These are phyloP conservation scores for Cladosporium sp. DNA, from an alignment of 2,329 filamentous ascomycete genomes.

Conservation along the genomic window DNA sequence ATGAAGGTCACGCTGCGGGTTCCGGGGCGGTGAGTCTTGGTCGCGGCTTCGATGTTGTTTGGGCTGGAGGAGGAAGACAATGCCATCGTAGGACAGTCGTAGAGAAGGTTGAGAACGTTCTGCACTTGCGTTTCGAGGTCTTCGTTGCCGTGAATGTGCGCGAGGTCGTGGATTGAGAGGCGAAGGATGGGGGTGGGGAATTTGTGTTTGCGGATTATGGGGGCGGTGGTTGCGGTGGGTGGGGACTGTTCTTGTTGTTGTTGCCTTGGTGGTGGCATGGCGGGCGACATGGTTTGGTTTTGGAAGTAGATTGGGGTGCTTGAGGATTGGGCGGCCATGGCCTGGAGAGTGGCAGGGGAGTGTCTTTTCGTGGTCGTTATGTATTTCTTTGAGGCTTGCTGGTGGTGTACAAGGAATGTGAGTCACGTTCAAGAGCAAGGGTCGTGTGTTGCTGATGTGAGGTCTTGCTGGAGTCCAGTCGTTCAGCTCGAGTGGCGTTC, in stretches of 20 bases:
- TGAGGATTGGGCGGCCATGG: neutral
- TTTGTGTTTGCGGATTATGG: slow-evolving; percentile 25
- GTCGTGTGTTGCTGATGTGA: too few species aligned
- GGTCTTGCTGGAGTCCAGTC: too few species aligned
- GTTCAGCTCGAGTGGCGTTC: too few species aligned
- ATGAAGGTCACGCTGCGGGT: slow-evolving; percentile 84
- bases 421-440: too few species aligned
- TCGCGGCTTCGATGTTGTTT: too few species aligned
- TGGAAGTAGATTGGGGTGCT: slow-evolving; percentile 34
- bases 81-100: slow-evolving; percentile 36
- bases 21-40: slow-evolving; percentile 52
- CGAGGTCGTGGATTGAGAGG: slow-evolving; percentile 47
- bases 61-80: too few species aligned
- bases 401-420: too few species aligned
- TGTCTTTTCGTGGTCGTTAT: neutral
- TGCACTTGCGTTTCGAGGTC: slow-evolving; percentile 61
- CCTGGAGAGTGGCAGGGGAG: neutral
- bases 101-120: slow-evolving; percentile 69
- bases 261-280: slow-evolving; percentile 14
- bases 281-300: slow-evolving; percentile 29
- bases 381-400: neutral
- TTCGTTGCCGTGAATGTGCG: slow-evolving; percentile 55
- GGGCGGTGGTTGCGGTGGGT: too few species aligned
- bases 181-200: slow-evolving; percentile 43
- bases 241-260: too few species aligned